Base-by-base conservation (phyloP, 1,284 basidiomycete genomes). In the Neonothopanus nambi region DNA sequence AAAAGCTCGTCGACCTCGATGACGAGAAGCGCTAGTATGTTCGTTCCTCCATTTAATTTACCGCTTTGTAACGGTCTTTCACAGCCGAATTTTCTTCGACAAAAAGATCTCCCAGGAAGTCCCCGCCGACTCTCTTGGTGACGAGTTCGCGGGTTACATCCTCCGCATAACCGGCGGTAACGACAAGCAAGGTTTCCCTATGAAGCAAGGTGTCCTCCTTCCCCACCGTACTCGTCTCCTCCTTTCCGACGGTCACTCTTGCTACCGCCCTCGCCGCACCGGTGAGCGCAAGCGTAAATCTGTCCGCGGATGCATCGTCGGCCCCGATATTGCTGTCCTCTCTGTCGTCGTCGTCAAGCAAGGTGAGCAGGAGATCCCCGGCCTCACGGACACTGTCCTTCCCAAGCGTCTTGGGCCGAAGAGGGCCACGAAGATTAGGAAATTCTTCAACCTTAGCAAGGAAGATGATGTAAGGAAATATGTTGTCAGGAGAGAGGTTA, bases 281-380 rank as follows among this genome's bases (percentile, higher is more conserved):
- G 96, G 96, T 71, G 95, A 99, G 81, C 93, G 96, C 78, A 95
- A 92, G 82, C 91, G 96, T 83, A 98, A 98, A 81, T 97, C 94
- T 64, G 93, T 99, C 61, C 92, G 95, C 60, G 96, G 96, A 51
- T 98, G 95, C 84, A 98, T 96, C 73, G 93, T 98, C 71, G 94
- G 90, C 64, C 82, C 93, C 67, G 96, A 99, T 74, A 98, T 98
- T 64, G 91, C 94, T 61, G 96, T 97, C 61, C 87, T 98, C 64
- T 91, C 93, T 59, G 79, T 96, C 63, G 89, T 96, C 70, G 89
- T 98, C 66, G 93, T 98, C 77, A 98, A 98, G 85, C 93, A 98
- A 80, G 96, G 96, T 59, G 94, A 98, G 60, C 70, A 77, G 60
- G 94, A 97, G 48, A 88, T 98, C 71, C 86, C 94, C 49, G 96